Base-by-base conservation (phyloP, 345 rosid species). In the Salix dunnii region DNA sequence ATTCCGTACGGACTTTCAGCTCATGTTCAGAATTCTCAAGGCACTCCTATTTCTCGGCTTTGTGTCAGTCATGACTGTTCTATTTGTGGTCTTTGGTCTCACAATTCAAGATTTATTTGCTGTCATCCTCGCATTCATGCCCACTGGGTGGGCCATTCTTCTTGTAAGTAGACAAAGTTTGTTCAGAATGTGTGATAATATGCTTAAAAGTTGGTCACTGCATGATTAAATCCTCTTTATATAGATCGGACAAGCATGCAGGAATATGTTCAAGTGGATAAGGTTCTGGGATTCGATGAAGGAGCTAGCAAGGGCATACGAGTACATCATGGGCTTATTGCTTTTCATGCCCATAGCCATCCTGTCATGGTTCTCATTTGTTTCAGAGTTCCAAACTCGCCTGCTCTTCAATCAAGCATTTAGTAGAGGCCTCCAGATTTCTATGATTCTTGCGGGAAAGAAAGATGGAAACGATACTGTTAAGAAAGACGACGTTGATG, bases 341-440 rank as follows among this genome's bases (percentile, higher is more conserved):
- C 76, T 96, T 68, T 94, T 96, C 89, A 79, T 82, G 70, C 97
- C 97, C 2, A 85, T 76, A 1, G 97, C 97, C 1, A 82, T 91
- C 25, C 78, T 94, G 77, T 92, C 99, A 2, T 96, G 89, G 88
- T 87, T 96, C 87, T 97, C 99, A 2, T 94, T 96, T 31, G 94
- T 94, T 11, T 92, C 90, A 1, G 98, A 92, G 84, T 80, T 96
- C 85, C 99, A 96, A 78, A 85, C 93, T 6, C 92, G 99, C 14
- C 77, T 94, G 77, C 93, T 96, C 51, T 96, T 96, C 88, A 94
- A 96, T 82, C 99, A 92, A 81, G 99, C 99, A 40, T 85, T 96
- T 60, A 91, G 99, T 70, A 90, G 96, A 86, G 98, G 99, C 75
- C 88, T 96, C 67, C 97, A 90, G 84, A 96, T 94, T 73, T 91